Percentiles rank a stretch among this genome's conserved stretches.
These are phyloP conservation scores for Xylaria scruposa DNA, from an alignment of 495 filamentous ascomycete genomes.

Conservation along the genomic window DNA sequence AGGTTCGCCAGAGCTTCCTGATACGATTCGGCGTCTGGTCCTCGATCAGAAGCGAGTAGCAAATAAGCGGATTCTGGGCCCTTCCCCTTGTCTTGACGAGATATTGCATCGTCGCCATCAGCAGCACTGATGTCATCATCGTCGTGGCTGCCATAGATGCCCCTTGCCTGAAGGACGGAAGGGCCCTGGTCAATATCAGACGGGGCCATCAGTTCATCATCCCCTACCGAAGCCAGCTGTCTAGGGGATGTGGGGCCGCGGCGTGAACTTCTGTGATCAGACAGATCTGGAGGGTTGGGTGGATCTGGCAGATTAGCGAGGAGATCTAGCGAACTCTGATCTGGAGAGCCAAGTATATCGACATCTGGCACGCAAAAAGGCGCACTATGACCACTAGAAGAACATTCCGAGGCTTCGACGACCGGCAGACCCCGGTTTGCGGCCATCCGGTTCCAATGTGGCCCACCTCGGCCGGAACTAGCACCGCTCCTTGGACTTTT, in stretches of 20 bases:
- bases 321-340: background rate
- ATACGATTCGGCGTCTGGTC: background rate
- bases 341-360: background rate
- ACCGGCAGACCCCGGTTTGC: slow-evolving; percentile 7
- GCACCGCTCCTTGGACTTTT: background rate
- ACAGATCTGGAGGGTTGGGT: slow-evolving; percentile 24
- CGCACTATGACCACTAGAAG: slow-evolving; percentile 10
- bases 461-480: slow-evolving; percentile 14
- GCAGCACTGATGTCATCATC: background rate
- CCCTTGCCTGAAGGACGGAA: background rate
- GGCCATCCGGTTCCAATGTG: slow-evolving; percentile 18
- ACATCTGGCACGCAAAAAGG: slow-evolving; percentile 12
- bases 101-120: background rate
- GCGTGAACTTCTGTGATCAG: slow-evolving; percentile 10
- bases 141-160: background rate
- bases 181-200: background rate
- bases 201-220: background rate
- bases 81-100: slow-evolving; percentile 25
- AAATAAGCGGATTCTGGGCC: slow-evolving; percentile 7
- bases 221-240: background rate
- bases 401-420: slow-evolving; percentile 5
- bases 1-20: background rate
- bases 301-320: slow-evolving; percentile 24
- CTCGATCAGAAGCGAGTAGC: background rate
- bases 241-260: slow-evolving; percentile 22